Evolutionary conservation across 768 basidiomycete species (phyloP).

Genomic region (Lactarius deliciosus): DNA sequence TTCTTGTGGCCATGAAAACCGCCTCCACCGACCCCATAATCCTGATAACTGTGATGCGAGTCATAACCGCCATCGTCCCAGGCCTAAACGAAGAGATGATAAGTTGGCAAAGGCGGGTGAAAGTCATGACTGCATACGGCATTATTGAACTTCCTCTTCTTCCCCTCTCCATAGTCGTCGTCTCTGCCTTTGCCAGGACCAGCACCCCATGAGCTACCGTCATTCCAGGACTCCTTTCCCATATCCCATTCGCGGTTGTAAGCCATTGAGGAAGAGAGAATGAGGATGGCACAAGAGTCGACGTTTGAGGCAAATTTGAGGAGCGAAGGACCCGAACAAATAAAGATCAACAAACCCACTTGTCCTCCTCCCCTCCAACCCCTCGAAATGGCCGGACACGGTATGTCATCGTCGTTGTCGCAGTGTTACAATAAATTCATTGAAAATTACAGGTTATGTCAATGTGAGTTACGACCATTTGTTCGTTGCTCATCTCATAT

Average conservation of each 20-base stretch:
- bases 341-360: conserved; percentile 32
- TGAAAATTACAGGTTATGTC: conserved; percentile 46
- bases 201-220: conserved; percentile 40
- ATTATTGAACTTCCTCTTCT: conserved; percentile 76
- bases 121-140: conserved; percentile 50
- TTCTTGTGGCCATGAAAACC: conserved; percentile 52
- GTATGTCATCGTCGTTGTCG: conserved; percentile 38
- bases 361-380: conserved; percentile 15
- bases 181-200: conserved; percentile 56
- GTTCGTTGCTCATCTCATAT: conserved; percentile 23
- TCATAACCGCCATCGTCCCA: conserved; percentile 51
- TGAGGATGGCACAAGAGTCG: conserved; percentile 26
- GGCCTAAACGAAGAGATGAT: conserved; percentile 36
- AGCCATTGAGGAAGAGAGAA: conserved; percentile 27
- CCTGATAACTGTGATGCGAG: conserved; percentile 35
- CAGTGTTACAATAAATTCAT: conserved; percentile 1
- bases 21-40: conserved; percentile 29
- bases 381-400: conserved; percentile 63
- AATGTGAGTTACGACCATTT: conserved; percentile 44
- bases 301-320: conserved; percentile 23
- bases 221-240: conserved; percentile 64
- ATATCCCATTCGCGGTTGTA: conserved; percentile 82
- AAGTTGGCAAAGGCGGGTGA: not conserved
- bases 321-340: conserved; percentile 30
- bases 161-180: conserved; percentile 70